A percentile compares a stretch with the other conserved stretches of the same genome.
phyloP scores from a whole-genome alignment of 176 grass and related monocot genomes.

The Stipa capillata region DNA sequence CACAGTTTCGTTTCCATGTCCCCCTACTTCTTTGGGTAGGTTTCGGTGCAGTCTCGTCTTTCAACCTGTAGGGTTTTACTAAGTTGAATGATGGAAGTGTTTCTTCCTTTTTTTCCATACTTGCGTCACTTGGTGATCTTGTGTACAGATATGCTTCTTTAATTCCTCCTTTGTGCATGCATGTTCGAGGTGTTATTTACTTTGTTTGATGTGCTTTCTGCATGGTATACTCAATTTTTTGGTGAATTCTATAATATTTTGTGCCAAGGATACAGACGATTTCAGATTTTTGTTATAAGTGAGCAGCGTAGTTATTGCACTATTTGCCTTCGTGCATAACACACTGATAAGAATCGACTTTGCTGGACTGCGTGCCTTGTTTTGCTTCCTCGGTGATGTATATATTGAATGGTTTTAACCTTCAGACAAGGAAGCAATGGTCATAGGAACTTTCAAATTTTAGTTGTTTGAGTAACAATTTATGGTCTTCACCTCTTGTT shows the following conservation, averaged over 20 bases:
- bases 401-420: not conserved
- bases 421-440: not conserved
- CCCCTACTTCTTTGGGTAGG: too few species aligned
- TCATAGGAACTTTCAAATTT: not conserved
- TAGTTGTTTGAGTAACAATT: constrained; percentile 13
- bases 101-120: not conserved
- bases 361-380: not conserved
- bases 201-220: not conserved
- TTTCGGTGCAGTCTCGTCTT: too few species aligned
- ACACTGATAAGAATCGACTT: not conserved
- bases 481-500: not conserved
- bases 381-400: not conserved
- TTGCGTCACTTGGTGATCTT: not conserved
- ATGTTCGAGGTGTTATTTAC: constrained; percentile 1
- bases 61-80: not conserved
- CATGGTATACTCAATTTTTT: not conserved
- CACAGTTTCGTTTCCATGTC: too few species aligned
- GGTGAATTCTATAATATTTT: not conserved
- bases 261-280: not conserved
- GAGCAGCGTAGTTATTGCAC: not conserved
- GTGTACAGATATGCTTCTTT: not conserved
- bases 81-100: not conserved
- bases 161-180: not conserved
- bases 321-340: not conserved
- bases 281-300: not conserved